A percentile compares a stretch with the other conserved stretches of the same genome.
Conservation (phyloP, 2,329 filamentous ascomycete species). For the Clarireedia paspali region DNA sequence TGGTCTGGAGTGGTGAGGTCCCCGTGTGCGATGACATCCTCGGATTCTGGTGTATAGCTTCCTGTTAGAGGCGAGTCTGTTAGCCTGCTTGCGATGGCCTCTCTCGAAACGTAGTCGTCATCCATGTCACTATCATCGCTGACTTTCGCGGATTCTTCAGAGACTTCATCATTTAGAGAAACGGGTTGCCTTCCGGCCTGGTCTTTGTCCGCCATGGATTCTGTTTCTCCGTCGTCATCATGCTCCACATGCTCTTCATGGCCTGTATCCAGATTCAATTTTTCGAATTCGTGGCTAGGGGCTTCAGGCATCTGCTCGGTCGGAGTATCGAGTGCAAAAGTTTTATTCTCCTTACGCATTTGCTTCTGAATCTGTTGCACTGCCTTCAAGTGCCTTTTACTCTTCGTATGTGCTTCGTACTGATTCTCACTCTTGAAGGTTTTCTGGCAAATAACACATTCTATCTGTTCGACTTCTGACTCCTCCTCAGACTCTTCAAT, state of each 20-base stretch:
- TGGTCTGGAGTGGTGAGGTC: background rate
- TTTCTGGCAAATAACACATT: constrained; percentile 72
- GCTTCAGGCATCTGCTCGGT: background rate
- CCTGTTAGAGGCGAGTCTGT: background rate
- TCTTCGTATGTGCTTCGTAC: constrained; percentile 84
- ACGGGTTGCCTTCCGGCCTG: no score
- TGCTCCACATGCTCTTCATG: background rate
- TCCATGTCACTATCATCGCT: constrained; percentile 8
- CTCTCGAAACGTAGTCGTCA: background rate
- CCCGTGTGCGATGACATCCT: background rate
- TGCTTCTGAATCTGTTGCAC: constrained; percentile 71
- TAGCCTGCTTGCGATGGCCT: background rate
- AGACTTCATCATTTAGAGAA: background rate
- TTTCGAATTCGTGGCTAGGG: constrained; percentile 18
- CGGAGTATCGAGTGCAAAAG: constrained; percentile 41
- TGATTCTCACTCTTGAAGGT: constrained; percentile 88
- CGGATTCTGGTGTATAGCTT: background rate
- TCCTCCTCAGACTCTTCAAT: constrained; percentile 49
- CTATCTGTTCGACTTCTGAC: constrained; percentile 51
- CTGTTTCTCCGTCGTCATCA: background rate
- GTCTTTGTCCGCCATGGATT: background rate
- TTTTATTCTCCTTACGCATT: constrained; percentile 73
- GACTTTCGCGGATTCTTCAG: background rate
- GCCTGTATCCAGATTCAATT: constrained; percentile 11
- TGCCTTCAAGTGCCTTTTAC: constrained; percentile 91